Evolutionary conservation across 352 stramenopile genomes (phyloP).

Genomic region (Saprolegnia diclina): DNA sequence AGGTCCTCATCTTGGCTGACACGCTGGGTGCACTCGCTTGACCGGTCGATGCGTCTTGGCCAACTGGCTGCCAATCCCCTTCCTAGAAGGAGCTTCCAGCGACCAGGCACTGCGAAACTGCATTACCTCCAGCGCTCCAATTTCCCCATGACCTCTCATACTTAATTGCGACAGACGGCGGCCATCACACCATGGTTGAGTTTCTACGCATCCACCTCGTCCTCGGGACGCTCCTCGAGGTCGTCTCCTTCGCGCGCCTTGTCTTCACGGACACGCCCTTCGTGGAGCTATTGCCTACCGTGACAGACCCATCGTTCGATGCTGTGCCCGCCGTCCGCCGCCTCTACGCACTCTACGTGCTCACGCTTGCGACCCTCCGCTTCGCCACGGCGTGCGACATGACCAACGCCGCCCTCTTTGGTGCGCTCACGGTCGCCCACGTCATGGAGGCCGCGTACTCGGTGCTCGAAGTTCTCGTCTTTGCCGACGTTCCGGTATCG

Average conservation of each 20-base stretch:
- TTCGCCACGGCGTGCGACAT: conserved; percentile 12
- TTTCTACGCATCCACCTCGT: conserved; percentile 12
- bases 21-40: too few relatives aligned
- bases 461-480: conserved; percentile 19
- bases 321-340: conserved; percentile 7
- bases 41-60: too few relatives aligned
- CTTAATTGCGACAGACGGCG: background rate
- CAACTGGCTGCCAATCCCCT: too few relatives aligned
- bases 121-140: too few relatives aligned
- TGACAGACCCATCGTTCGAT: conserved; percentile 8
- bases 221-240: background rate
- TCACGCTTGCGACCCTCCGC: conserved; percentile 9
- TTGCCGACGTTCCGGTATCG: background rate
- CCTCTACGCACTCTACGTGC: conserved; percentile 8
- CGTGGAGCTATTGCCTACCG: background rate
- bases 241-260: conserved; percentile 19
- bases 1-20: too few relatives aligned
- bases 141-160: background rate
- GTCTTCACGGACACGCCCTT: background rate
- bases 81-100: too few relatives aligned
- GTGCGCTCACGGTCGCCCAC: background rate
- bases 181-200: background rate
- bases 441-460: conserved; percentile 11
- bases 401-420: background rate
- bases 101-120: too few relatives aligned